Conservation (phyloP, 345 rosid species). For the Viola odorata region DNA sequence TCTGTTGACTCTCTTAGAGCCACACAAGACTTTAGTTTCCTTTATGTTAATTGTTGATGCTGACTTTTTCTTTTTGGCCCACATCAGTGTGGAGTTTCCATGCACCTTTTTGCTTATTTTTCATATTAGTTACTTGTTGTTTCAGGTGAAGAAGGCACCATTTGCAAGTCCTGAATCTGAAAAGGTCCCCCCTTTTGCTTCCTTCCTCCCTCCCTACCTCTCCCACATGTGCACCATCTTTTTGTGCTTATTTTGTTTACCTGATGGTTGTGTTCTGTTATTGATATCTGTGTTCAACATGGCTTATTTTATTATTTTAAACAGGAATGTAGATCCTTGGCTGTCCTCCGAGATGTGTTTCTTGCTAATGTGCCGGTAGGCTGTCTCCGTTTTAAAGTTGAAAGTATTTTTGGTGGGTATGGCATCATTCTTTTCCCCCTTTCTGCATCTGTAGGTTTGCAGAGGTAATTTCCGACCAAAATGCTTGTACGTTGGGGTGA, state of each 20-base stretch:
- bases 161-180: slow-evolving; percentile 28
- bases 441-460: slow-evolving; percentile 36
- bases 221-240: background rate
- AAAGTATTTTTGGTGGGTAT: background rate
- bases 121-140: slow-evolving; percentile 8
- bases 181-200: slow-evolving; percentile 31
- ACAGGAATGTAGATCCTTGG: slow-evolving; percentile 64
- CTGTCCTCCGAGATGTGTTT: slow-evolving; percentile 64
- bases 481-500: slow-evolving; percentile 89
- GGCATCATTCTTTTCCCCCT: slow-evolving; percentile 19
- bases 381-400: slow-evolving; percentile 12
- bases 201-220: background rate
- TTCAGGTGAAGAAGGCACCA: slow-evolving; percentile 55
- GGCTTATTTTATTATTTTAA: background rate
- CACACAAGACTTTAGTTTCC: no score
- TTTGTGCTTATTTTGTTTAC: background rate
- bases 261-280: no score
- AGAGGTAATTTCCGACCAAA: slow-evolving; percentile 70
- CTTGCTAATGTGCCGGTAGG: slow-evolving; percentile 90
- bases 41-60: no score
- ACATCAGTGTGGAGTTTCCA: background rate
- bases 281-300: no score
- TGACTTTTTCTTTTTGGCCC: background rate
- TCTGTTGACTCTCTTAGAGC: no score
- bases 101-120: slow-evolving; percentile 3